Base-by-base conservation (phyloP, 2,329 filamentous ascomycete species). In the Alternaria viburni region DNA sequence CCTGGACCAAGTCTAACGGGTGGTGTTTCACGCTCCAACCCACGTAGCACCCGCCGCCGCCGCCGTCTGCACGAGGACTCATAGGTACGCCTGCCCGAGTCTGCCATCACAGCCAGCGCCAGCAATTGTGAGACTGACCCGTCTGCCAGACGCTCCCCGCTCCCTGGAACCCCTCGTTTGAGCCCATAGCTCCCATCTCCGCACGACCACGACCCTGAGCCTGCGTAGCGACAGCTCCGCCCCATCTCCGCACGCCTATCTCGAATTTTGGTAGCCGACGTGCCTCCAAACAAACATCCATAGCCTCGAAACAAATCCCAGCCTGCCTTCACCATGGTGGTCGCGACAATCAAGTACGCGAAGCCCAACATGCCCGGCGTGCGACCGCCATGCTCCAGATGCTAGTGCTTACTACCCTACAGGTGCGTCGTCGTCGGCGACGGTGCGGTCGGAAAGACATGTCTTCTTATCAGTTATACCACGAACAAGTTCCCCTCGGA, bases 401-500 rank as follows among this genome's bases (percentile, higher is more conserved):
- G 45, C 66, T 67, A 69, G 68, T 57, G 60, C 68, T 51, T 51
- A 23, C 51, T 58, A 54, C 43, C 44, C 45, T 62, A 44, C 68
- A 99, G 96, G 85, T 99, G 96, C 85, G 96, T 99, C 78, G 96
- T 99, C 74, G 96, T 99, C 77, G 96, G 96, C 81, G 96, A 99
- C 83, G 96, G 96, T 94, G 96, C 96, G 71, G 96, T 99, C 74
- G 96, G 96, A 82, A 99, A 99, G 88, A 99, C 96, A 72, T 99
- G 96, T 84, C 89, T 99, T 70, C 89, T 99, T 80, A 99, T 99
- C 85, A 97, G 93, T 81, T 99, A 99, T 84, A 99, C 96, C 70
- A 99, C 96, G 69, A 99, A 99, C 88, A 98, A 98, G 79, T 99
- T 99, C 82, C 96, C 96, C 36, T 97, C 94, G 77, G 96, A 99